These are phyloP conservation scores for Spirogloea muscicola DNA, from an alignment of 139 green algal genomes.

Conservation along the genomic window DNA sequence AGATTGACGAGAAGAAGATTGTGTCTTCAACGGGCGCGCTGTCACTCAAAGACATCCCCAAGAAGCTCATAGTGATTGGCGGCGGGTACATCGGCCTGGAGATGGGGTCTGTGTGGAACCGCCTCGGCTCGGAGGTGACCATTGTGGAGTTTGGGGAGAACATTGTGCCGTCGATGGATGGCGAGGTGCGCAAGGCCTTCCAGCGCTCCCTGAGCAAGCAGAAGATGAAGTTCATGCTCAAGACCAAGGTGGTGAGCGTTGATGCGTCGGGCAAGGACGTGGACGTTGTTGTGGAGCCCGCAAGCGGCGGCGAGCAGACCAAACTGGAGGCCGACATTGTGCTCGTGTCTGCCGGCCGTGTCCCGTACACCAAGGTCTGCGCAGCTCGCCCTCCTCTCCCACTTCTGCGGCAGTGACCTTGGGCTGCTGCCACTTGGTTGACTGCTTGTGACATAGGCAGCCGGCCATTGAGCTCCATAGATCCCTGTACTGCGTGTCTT, in stretches of 20 bases:
- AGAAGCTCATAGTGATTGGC: slow-evolving; percentile 92
- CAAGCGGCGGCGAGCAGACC: slow-evolving; percentile 58
- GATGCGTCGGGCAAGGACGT: slow-evolving; percentile 60
- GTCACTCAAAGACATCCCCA: slow-evolving; percentile 77
- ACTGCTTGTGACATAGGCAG: too few species aligned
- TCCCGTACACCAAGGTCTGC: slow-evolving; percentile 51
- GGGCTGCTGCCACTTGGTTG: too few species aligned
- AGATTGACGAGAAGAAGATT: slow-evolving; percentile 94
- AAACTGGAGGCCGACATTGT: slow-evolving; percentile 82
- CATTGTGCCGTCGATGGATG: slow-evolving; percentile 88
- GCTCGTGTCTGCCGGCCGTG: slow-evolving; percentile 81
- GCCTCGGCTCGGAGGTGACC: slow-evolving; percentile 87
- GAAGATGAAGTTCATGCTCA: slow-evolving; percentile 95
- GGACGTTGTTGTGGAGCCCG: slow-evolving; percentile 59
- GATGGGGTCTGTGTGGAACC: slow-evolving; percentile 91
- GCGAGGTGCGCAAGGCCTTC: slow-evolving; percentile 81
- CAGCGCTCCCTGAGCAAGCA: slow-evolving; percentile 91
- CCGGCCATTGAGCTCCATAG: too few species aligned
- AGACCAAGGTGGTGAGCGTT: slow-evolving; percentile 62
- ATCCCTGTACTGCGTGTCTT: too few species aligned
- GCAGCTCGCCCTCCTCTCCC: too few species aligned
- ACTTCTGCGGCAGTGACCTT: too few species aligned
- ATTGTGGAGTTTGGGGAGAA: slow-evolving; percentile 91
- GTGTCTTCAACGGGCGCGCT: slow-evolving; percentile 96
- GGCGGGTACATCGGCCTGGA: slow-evolving; percentile 95